These are phyloP conservation scores for Porodaedalea pini DNA, from an alignment of 1,284 basidiomycete species.

Conservation along the genomic window DNA sequence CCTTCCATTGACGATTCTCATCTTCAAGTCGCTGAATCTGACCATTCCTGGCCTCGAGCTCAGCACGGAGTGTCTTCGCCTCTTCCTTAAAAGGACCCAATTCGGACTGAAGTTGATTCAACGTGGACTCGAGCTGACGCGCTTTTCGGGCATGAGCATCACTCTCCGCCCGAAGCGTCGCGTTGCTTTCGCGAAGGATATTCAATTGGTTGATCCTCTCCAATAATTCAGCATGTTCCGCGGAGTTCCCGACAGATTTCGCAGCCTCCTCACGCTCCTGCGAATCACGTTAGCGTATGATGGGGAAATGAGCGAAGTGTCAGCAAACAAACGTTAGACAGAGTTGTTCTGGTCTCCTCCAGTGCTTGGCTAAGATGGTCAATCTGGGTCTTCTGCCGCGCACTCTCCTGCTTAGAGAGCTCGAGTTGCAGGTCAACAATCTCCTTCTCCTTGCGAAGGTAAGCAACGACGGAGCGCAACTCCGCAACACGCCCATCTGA, in stretches of 20 bases:
- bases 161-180: slow-evolving; percentile 75
- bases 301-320: background rate
- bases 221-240: slow-evolving; percentile 81
- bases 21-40: slow-evolving; percentile 74
- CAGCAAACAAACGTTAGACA: slow-evolving; percentile 52
- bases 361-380: slow-evolving; percentile 69
- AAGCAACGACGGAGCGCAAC: slow-evolving; percentile 77
- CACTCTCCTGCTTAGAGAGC: slow-evolving; percentile 80
- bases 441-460: slow-evolving; percentile 86
- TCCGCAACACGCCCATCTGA: slow-evolving; percentile 62
- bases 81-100: slow-evolving; percentile 77
- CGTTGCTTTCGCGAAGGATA: slow-evolving; percentile 84
- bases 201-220: slow-evolving; percentile 88
- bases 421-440: slow-evolving; percentile 86
- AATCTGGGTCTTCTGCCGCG: slow-evolving; percentile 71
- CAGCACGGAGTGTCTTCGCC: slow-evolving; percentile 63
- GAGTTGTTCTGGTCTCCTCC: slow-evolving; percentile 62
- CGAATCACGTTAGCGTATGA: background rate
- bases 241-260: slow-evolving; percentile 64
- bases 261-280: slow-evolving; percentile 79
- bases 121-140: slow-evolving; percentile 59
- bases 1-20: slow-evolving; percentile 83
- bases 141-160: slow-evolving; percentile 65
- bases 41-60: slow-evolving; percentile 66
- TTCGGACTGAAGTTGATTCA: slow-evolving; percentile 58